Conservation (phyloP, 2,329 filamentous ascomycete species). For the Aureobasidium sp. region DNA sequence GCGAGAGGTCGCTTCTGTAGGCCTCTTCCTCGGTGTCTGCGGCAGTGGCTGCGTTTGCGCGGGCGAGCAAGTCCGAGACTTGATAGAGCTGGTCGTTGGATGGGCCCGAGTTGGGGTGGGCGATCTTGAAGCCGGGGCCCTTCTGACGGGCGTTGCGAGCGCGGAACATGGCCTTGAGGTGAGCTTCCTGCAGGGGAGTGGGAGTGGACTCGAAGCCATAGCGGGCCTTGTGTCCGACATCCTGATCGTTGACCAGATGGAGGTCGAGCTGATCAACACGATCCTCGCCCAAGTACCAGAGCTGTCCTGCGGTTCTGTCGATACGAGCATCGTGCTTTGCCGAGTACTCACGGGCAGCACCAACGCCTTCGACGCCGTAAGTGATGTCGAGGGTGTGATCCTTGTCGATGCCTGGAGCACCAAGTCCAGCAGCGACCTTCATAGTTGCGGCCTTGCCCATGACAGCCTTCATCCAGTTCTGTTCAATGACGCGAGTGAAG, state of each 20-base stretch:
- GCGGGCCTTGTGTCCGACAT: slow-evolving; percentile 39
- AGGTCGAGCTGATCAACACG: slow-evolving; percentile 51
- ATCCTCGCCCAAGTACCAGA: slow-evolving; percentile 53
- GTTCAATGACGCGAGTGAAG: neutral
- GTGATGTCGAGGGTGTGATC: neutral
- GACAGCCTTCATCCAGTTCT: neutral
- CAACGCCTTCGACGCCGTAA: slow-evolving; percentile 40
- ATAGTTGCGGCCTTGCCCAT: neutral
- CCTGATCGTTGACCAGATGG: slow-evolving; percentile 47
- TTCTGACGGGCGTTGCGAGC: neutral
- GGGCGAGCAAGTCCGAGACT: neutral
- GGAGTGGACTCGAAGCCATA: slow-evolving; percentile 40
- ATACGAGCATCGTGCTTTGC: slow-evolving; percentile 39
- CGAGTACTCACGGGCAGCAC: slow-evolving; percentile 43
- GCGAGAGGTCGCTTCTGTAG: neutral
- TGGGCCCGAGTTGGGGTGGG: neutral
- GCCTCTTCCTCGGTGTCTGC: neutral
- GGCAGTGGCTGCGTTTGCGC: neutral
- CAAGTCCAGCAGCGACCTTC: neutral
- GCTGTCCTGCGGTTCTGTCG: slow-evolving; percentile 26
- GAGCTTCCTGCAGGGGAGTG: slow-evolving; percentile 38
- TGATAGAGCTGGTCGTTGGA: neutral
- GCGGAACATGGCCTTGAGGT: slow-evolving; percentile 16
- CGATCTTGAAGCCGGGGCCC: neutral
- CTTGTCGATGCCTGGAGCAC: neutral